Conservation (phyloP, 2,329 filamentous ascomycete species). For the Whalleya microplaca region DNA sequence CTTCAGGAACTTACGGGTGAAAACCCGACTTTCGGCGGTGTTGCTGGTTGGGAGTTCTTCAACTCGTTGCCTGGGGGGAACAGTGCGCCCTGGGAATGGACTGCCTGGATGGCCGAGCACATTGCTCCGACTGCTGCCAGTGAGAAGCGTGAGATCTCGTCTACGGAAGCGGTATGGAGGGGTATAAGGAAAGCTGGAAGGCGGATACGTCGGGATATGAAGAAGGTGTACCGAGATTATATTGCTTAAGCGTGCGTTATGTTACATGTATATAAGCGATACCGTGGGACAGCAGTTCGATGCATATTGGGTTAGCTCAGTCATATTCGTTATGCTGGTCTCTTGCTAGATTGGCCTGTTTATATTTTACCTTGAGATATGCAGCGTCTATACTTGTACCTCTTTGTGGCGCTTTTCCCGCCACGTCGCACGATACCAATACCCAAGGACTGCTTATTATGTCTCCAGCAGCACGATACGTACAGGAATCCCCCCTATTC, state of each 20-base stretch:
- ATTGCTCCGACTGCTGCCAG: conserved; percentile 23
- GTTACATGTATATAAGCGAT: neutral
- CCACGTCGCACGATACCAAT: too few relatives aligned
- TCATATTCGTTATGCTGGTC: too few relatives aligned
- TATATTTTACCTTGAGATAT: too few relatives aligned
- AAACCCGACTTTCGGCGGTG: conserved; percentile 76
- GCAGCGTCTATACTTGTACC: too few relatives aligned
- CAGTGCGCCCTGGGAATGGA: conserved; percentile 77
- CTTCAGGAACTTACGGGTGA: conserved; percentile 46
- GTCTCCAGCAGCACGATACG: too few relatives aligned
- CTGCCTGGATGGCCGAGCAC: conserved; percentile 41
- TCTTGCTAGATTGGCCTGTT: too few relatives aligned
- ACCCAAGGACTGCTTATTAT: too few relatives aligned
- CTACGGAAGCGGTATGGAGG: conserved; percentile 32
- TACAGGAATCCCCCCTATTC: too few relatives aligned
- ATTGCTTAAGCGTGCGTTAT: conserved; percentile 24
- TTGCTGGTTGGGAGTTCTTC: conserved; percentile 97
- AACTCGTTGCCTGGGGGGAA: conserved; percentile 72
- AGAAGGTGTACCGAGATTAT: conserved; percentile 33
- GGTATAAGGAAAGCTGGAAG: conserved; percentile 30
- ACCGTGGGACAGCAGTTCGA: neutral
- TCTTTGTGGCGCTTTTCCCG: too few relatives aligned
- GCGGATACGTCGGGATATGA: conserved; percentile 29
- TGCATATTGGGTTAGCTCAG: too few relatives aligned
- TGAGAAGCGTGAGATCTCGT: conserved; percentile 29